phyloP scores from a whole-genome alignment of 148 eudicot species.

The Euryodendron excelsum region DNA sequence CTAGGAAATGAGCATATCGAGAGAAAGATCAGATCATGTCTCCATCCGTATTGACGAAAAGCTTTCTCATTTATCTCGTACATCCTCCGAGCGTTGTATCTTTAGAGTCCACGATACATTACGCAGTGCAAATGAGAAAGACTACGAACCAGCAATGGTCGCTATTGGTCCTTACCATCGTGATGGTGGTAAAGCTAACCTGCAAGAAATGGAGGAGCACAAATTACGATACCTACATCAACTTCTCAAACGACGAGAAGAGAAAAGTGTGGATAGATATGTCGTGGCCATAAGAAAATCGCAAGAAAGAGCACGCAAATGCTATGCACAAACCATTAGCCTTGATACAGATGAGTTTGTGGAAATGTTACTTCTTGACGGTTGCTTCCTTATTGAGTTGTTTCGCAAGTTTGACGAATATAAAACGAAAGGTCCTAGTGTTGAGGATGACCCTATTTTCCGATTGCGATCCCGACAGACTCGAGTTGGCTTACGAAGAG shows the following conservation, averaged over 20 bases:
- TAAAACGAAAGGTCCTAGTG: neutral
- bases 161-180: constrained; percentile 37
- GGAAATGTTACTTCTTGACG: constrained; percentile 31
- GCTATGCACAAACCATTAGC: constrained; percentile 14
- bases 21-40: neutral
- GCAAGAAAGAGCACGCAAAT: constrained; percentile 6
- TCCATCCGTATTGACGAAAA: neutral
- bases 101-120: constrained; percentile 14
- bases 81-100: constrained; percentile 5
- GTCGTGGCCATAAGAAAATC: constrained; percentile 8
- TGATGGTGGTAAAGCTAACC: constrained; percentile 5
- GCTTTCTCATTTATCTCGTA: neutral
- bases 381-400: constrained; percentile 25
- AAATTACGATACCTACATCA: constrained; percentile 9
- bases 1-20: too few relatives aligned
- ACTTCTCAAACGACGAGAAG: constrained; percentile 11
- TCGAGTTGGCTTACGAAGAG: neutral
- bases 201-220: constrained; percentile 24
- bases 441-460: constrained; percentile 21
- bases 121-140: constrained; percentile 12
- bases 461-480: neutral
- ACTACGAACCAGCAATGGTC: constrained; percentile 23
- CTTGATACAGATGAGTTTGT: constrained; percentile 12
- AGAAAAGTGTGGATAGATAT: neutral
- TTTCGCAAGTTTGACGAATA: constrained; percentile 19